Base-by-base conservation (phyloP, 1,284 basidiomycete genomes). In the Leccinum glutinopallens region DNA sequence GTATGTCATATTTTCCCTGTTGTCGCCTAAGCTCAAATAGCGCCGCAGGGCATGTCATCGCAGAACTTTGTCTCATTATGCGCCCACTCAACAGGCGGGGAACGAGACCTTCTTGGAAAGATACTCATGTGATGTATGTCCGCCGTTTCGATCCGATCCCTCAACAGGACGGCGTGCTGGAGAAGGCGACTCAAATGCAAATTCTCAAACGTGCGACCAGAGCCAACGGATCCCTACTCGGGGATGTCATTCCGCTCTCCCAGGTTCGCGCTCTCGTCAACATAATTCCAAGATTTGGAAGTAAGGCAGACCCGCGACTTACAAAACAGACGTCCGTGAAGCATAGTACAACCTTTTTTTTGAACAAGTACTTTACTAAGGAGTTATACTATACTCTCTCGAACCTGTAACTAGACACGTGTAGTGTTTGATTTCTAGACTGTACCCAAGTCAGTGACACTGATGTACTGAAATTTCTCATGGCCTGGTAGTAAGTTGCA, bases 131-230 rank as follows among this genome's bases (percentile, higher is more conserved):
- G 53, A 54, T 54, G 22, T 54, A 54, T 54, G 53, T 54, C 29
- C 17, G 22, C 19, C 15, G 17, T 54, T 54, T 54, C 22, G 53
- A 54, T 54, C 53, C 53, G 17, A 54, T 54, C 15, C 53, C 53
- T 29, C 53, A 54, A 25, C 53, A 54, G 29, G 53, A 54, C 17
- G 22, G 53, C 19, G 13, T 54, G 7, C 53, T 54, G 15, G 29
- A 54, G 53, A 54, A 25, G 29, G 29, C 53, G 8, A 54, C 53
- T 54, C 53, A 54, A 54, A 54, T 54, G 53, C 53, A 54, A 54
- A 19, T 54, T 25, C 53, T 54, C 17, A 54, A 29, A 32, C 5
- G 25, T 54, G 53, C 15, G 29, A 54, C 53, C 53, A 54, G 53
- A 54, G 25, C 53, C 29, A 32, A 54, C 53, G 19, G 53, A 25